These are phyloP conservation scores for Colletotrichum godetiae DNA, from an alignment of 2,329 filamentous ascomycete genomes.

Conservation along the genomic window DNA sequence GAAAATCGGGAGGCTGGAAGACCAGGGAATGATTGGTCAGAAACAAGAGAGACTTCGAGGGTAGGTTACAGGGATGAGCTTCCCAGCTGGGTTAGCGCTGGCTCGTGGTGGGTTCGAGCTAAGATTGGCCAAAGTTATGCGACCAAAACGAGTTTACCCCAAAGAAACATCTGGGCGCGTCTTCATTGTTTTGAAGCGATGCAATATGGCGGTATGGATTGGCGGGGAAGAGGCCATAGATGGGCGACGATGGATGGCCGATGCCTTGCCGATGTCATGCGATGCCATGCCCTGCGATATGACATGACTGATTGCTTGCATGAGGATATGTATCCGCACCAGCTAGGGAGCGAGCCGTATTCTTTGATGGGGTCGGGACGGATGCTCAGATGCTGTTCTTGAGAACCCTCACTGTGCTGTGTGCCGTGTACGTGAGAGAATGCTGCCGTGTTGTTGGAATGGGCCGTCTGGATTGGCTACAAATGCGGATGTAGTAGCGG, in stretches of 20 bases:
- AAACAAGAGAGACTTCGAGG: neutral
- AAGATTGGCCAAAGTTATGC: conserved; percentile 35
- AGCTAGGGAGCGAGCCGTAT: neutral
- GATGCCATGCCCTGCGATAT: conserved; percentile 1
- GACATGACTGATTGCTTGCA: conserved; percentile 21
- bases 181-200: conserved; percentile 22
- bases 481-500: neutral
- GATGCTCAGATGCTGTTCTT: neutral
- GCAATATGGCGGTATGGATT: conserved; percentile 28
- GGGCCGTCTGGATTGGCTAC: conserved; percentile 17
- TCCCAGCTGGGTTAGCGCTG: conserved; percentile 12
- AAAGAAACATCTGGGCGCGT: conserved; percentile 7
- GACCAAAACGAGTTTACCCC: neutral
- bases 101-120: conserved; percentile 5
- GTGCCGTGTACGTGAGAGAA: conserved; percentile 5
- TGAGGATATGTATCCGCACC: conserved; percentile 2
- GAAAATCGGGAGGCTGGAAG: conserved; percentile 1
- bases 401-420: neutral
- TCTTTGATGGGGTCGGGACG: conserved; percentile 3
- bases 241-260: conserved; percentile 18
- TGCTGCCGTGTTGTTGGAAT: conserved; percentile 26
- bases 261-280: conserved; percentile 6
- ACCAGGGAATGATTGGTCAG: conserved; percentile 12
- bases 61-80: conserved; percentile 15
- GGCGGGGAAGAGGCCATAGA: conserved; percentile 16